Evolutionary conservation across 2,329 filamentous ascomycete species (phyloP).

Genomic region (Colletotrichum euphorbiae): DNA sequence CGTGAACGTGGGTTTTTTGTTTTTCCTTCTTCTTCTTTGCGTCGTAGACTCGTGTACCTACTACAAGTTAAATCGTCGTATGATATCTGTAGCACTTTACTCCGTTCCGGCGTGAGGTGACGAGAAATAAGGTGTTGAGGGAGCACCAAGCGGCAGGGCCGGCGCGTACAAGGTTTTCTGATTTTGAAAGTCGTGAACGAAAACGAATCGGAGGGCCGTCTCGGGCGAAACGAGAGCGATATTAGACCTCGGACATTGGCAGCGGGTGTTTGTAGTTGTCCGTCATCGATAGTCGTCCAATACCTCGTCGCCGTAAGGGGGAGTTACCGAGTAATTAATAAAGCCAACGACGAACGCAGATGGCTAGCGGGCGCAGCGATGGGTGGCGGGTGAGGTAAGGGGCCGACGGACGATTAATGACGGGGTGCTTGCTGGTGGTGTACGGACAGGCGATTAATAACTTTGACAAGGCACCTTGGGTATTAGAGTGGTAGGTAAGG

Average conservation of each 20-base stretch:
- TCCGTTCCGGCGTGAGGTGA: slow-evolving; percentile 7
- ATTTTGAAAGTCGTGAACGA: slow-evolving; percentile 8
- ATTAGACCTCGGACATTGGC: slow-evolving; percentile 19
- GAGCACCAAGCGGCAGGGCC: slow-evolving; percentile 3
- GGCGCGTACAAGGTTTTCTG: slow-evolving; percentile 6
- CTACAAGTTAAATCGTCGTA: slow-evolving; percentile 1
- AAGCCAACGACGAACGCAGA: background rate
- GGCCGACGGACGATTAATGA: background rate
- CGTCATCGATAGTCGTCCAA: background rate
- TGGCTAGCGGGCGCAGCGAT: background rate
- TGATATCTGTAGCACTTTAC: background rate
- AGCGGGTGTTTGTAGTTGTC: background rate
- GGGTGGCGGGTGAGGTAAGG: background rate
- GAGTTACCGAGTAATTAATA: slow-evolving; percentile 5
- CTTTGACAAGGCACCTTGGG: background rate
- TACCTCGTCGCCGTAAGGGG: slow-evolving; percentile 1
- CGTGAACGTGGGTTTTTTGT: background rate
- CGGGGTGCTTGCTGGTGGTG: background rate
- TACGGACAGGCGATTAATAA: background rate
- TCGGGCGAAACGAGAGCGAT: slow-evolving; percentile 6
- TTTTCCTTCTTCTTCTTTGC: no score
- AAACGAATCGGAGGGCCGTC: slow-evolving; percentile 19
- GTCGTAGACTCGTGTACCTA: slow-evolving; percentile 2
- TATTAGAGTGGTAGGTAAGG: background rate
- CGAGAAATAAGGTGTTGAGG: background rate